Percentiles rank a stretch among this genome's conserved stretches.
Evolutionary conservation across 306 rosid genomes (phyloP).

Genomic region (Canavalia ensiformis): DNA sequence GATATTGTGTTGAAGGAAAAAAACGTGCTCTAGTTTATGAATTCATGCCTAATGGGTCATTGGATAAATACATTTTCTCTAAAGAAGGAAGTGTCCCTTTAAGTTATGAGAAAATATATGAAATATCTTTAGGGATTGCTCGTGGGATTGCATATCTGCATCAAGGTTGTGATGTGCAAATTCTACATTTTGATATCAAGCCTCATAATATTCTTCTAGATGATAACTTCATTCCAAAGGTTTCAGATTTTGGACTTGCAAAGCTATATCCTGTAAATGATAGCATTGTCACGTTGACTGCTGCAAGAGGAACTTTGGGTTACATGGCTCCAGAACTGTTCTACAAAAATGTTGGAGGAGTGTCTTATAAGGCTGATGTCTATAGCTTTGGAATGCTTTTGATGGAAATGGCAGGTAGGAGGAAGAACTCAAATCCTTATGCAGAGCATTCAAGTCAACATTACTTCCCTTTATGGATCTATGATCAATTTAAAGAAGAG

Average conservation of each 20-base stretch:
- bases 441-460: conserved; percentile 41
- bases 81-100: not conserved
- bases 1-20: not conserved
- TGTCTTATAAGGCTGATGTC: conserved; percentile 5
- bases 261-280: not conserved
- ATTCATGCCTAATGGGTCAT: conserved; percentile 47
- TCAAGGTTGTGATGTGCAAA: conserved; percentile 46
- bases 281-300: conserved; percentile 17
- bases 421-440: conserved; percentile 18
- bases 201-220: conserved; percentile 28
- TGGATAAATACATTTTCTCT: conserved; percentile 42
- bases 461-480: conserved; percentile 42
- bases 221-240: conserved; percentile 23
- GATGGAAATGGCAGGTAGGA: conserved; percentile 37
- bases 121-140: conserved; percentile 40
- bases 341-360: conserved; percentile 7
- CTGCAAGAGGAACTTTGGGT: conserved; percentile 43
- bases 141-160: conserved; percentile 41
- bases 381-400: conserved; percentile 27
- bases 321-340: conserved; percentile 38
- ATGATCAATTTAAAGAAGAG: conserved; percentile 11
- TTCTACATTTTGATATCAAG: conserved; percentile 46
- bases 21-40: conserved; percentile 33
- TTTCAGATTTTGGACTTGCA: conserved; percentile 49
- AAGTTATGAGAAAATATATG: not conserved